Conservation (phyloP, 192 early-diverging fungal species). For the Podila epigama region DNA sequence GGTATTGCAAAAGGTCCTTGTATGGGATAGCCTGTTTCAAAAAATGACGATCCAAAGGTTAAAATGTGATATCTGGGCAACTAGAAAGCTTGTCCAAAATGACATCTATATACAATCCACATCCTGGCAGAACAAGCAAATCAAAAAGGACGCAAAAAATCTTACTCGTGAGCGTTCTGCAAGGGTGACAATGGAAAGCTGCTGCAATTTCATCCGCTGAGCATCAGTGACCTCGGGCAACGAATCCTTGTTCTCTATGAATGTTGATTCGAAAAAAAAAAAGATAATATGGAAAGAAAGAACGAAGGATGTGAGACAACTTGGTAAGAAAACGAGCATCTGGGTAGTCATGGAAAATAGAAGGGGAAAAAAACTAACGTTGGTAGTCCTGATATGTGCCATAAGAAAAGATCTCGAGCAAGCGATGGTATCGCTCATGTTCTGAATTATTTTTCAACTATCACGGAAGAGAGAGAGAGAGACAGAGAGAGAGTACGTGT, state of each 20-base stretch:
- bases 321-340: background rate
- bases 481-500: background rate
- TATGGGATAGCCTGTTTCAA: slow-evolving; percentile 73
- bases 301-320: background rate
- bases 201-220: slow-evolving; percentile 67
- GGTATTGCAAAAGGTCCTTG: slow-evolving; percentile 61
- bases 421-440: slow-evolving; percentile 53
- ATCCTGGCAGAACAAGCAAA: background rate
- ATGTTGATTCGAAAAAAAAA: background rate
- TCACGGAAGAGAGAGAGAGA: background rate
- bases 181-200: slow-evolving; percentile 82
- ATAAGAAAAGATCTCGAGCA: slow-evolving; percentile 82
- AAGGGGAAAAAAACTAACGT: slow-evolving; percentile 50
- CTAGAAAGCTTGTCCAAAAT: too few relatives aligned
- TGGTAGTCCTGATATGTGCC: slow-evolving; percentile 82
- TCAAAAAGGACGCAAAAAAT: background rate
- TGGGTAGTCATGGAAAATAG: too few relatives aligned
- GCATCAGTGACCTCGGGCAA: slow-evolving; percentile 55
- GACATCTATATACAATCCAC: background rate
- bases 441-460: slow-evolving; percentile 59
- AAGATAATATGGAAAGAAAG: background rate
- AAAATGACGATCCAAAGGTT: background rate
- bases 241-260: slow-evolving; percentile 52
- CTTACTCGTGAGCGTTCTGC: slow-evolving; percentile 66
- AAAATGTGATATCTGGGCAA: background rate